Conservation (phyloP, 805 yeast genomes). For the Yarrowia sp. region DNA sequence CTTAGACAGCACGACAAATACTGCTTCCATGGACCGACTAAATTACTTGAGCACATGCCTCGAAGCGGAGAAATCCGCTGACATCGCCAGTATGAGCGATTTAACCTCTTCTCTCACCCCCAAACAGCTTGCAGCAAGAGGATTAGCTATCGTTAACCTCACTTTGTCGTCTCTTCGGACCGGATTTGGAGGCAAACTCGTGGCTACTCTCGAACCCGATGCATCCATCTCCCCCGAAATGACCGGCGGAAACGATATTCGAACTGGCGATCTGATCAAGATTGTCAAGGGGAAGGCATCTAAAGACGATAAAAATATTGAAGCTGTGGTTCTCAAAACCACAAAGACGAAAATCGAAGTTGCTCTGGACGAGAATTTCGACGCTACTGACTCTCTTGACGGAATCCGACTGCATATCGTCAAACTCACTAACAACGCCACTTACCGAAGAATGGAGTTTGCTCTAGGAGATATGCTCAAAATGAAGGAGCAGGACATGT, state of each 20-base stretch:
- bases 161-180: slow-evolving; percentile 66
- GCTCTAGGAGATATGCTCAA: slow-evolving; percentile 72
- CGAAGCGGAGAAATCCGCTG: slow-evolving; percentile 58
- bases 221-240: slow-evolving; percentile 53
- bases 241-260: slow-evolving; percentile 49
- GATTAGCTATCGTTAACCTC: slow-evolving; percentile 78
- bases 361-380: slow-evolving; percentile 65
- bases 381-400: slow-evolving; percentile 55
- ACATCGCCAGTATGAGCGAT: slow-evolving; percentile 56
- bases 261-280: slow-evolving; percentile 79
- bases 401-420: slow-evolving; percentile 66
- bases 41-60: not conserved
- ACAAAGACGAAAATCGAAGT: slow-evolving; percentile 59
- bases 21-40: slow-evolving; percentile 15
- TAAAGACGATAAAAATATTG: slow-evolving; percentile 49
- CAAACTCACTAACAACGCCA: slow-evolving; percentile 56
- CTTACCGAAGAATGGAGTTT: slow-evolving; percentile 67
- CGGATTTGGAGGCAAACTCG: slow-evolving; percentile 78
- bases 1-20: no score
- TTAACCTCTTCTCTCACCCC: slow-evolving; percentile 61
- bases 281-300: slow-evolving; percentile 46
- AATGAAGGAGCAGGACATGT: slow-evolving; percentile 49
- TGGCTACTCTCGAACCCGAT: slow-evolving; percentile 68
- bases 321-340: slow-evolving; percentile 71
- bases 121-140: slow-evolving; percentile 69